A percentile compares a stretch with the other conserved stretches of the same genome.
These are phyloP conservation scores for Truncatella angustata DNA, from an alignment of 2,329 filamentous ascomycete species.

Conservation along the genomic window DNA sequence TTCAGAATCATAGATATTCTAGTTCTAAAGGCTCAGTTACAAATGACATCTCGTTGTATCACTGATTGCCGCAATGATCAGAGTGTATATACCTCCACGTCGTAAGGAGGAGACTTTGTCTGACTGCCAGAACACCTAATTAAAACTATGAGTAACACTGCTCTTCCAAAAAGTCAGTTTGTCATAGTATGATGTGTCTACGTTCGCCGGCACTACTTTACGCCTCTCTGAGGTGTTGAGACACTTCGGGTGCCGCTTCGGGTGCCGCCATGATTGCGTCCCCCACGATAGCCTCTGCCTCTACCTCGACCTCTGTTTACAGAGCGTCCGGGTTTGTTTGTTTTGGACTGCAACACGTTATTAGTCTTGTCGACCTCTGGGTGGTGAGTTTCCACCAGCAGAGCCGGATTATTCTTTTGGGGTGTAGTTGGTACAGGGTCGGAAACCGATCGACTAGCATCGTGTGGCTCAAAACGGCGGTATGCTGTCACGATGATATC, in stretches of 20 bases:
- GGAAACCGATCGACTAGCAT: slow-evolving; percentile 9
- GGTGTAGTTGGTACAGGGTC: slow-evolving; percentile 11
- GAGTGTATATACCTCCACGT: too few relatives aligned
- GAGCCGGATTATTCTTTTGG: slow-evolving; percentile 2
- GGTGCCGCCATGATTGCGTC: not conserved
- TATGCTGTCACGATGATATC: not conserved
- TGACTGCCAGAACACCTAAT: too few relatives aligned
- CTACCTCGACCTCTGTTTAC: not conserved
- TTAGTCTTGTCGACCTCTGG: not conserved
- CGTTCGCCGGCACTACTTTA: too few relatives aligned
- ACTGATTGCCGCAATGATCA: too few relatives aligned
- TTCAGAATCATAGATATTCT: too few relatives aligned
- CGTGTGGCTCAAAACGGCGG: slow-evolving; percentile 5
- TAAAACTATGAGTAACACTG: too few relatives aligned
- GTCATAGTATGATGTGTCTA: too few relatives aligned
- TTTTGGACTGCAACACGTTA: not conserved
- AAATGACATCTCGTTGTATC: too few relatives aligned
- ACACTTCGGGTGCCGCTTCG: not conserved
- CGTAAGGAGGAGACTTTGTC: too few relatives aligned
- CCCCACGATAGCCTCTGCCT: not conserved
- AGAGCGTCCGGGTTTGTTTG: not conserved
- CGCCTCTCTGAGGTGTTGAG: not conserved
- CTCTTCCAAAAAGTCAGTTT: too few relatives aligned
- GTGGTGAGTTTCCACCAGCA: not conserved
- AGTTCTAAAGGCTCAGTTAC: too few relatives aligned